phyloP scores from a whole-genome alignment of 805 yeast species.

The Saccharomycopsis guyanensis region DNA sequence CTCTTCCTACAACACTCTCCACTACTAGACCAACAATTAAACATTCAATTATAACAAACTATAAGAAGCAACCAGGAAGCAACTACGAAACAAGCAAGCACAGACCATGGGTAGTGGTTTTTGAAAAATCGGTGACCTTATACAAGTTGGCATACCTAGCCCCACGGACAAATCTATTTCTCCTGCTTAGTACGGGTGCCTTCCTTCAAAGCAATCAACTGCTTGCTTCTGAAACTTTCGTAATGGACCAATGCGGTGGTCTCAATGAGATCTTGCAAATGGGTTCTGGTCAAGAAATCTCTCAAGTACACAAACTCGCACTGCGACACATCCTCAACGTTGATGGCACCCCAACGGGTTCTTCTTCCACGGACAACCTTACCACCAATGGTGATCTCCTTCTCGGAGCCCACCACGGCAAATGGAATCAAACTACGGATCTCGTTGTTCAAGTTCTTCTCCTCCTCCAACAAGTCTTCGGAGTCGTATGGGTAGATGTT shows the following conservation, averaged over 20 bases:
- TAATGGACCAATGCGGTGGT: conserved; percentile 83
- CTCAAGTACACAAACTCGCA: conserved; percentile 93
- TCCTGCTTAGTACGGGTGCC: conserved; percentile 41
- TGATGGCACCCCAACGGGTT: conserved; percentile 89
- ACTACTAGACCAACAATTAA: too few relatives aligned
- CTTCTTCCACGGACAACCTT: conserved; percentile 81
- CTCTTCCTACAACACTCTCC: too few relatives aligned
- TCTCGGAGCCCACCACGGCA: conserved; percentile 90
- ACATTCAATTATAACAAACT: too few relatives aligned
- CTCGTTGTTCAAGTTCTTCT: conserved; percentile 63
- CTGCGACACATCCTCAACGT: conserved; percentile 89
- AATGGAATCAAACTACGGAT: conserved; percentile 79
- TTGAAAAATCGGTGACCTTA: too few relatives aligned
- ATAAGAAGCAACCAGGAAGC: too few relatives aligned
- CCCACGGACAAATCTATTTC: too few relatives aligned
- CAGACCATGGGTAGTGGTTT: too few relatives aligned
- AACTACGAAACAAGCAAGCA: too few relatives aligned
- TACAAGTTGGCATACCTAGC: too few relatives aligned
- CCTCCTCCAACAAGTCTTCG: conserved; percentile 63
- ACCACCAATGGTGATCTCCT: conserved; percentile 67
- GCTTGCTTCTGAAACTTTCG: conserved; percentile 89
- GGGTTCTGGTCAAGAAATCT: conserved; percentile 91
- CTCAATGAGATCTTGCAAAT: conserved; percentile 91
- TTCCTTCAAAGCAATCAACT: conserved; percentile 88
- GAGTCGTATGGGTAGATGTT: conserved; percentile 79